Conservation (phyloP, 306 rosid species). For the Begonia peltatifolia region DNA sequence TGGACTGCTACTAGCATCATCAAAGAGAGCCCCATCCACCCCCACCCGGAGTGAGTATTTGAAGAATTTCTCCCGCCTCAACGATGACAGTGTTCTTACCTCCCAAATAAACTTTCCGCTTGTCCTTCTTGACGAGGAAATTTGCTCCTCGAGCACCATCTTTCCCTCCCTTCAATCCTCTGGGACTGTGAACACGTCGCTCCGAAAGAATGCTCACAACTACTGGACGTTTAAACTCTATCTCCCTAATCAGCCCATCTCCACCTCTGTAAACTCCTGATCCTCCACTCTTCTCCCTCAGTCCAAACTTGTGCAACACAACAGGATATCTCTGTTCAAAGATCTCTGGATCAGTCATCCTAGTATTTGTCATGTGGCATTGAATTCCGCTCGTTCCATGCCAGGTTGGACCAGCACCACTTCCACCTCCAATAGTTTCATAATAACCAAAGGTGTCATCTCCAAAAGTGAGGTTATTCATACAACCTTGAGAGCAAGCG, state of each 20-base stretch:
- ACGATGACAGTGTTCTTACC: slow-evolving; percentile 67
- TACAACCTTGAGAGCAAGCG: slow-evolving; percentile 97
- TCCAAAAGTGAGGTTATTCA: slow-evolving; percentile 94
- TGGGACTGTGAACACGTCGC: slow-evolving; percentile 83
- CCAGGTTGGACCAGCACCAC: slow-evolving; percentile 95
- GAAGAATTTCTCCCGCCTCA: slow-evolving; percentile 70
- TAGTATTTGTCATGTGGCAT: slow-evolving; percentile 91
- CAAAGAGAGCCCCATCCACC: slow-evolving; percentile 73
- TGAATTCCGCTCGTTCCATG: slow-evolving; percentile 88
- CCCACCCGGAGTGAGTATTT: slow-evolving; percentile 88
- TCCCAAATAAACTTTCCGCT: slow-evolving; percentile 54
- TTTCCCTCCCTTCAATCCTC: slow-evolving; percentile 77
- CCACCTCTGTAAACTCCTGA: slow-evolving; percentile 67
- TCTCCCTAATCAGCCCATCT: slow-evolving; percentile 77
- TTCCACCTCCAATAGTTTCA: slow-evolving; percentile 94
- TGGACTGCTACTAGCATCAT: background rate
- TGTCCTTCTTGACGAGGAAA: slow-evolving; percentile 55
- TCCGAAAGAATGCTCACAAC: slow-evolving; percentile 82
- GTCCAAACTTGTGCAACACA: slow-evolving; percentile 55
- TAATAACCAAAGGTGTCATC: slow-evolving; percentile 87
- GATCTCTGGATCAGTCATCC: slow-evolving; percentile 92
- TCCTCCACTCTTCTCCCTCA: slow-evolving; percentile 76
- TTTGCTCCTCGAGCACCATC: slow-evolving; percentile 75
- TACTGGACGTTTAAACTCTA: slow-evolving; percentile 59
- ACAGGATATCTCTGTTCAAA: slow-evolving; percentile 91